Evolutionary conservation across 2,329 filamentous ascomycete genomes (phyloP), one percentile per base, ranked within the genome.

Genomic region (Fusarium sp.): DNA sequence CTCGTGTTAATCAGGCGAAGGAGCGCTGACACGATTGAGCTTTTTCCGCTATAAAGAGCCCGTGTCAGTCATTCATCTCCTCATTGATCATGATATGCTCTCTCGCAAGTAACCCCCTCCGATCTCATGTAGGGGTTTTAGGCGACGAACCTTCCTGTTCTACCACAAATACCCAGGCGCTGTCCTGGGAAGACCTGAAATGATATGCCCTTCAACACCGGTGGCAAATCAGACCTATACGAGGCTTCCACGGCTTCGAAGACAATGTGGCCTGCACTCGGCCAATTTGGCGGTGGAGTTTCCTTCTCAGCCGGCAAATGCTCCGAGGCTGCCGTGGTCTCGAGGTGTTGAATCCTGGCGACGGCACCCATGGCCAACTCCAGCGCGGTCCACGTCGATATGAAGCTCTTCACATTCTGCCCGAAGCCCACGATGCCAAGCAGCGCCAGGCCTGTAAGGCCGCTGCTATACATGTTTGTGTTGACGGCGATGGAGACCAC

Each of bases 221-320:
- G 38, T 47, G 52, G 53, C 7, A 55, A 46, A 22, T 53, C 55
- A 34, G 20, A 58, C 64, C 46, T 64, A 16, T 68, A 67, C 24
- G 50, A 49, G 22, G 64, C 65, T 15, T 57, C 51, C 42, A 64
- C 64, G 18, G 85, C 92, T 76, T 93, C 89, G 82, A 97, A 96
- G 54, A 91, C 87, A 25, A 98, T 90, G 62, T 90, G 90, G 57
- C 95, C 95, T 73, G 92, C 87, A 30, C 92, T 88, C 22, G 95
- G 95, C 95, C 95, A 98, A 77, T 91, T 91, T 67, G 93, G 91
- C n/a, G 92, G 90, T 46, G 64, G 50, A 20, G 51, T 32, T 47
- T 60, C 49, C 42, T 54, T 66, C 30, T 69, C 65, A 49, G 58
- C 30, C 18, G 54, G 54, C 29, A 54, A 53, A 25, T 61, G 51